A percentile compares a stretch with the other conserved stretches of the same genome.
Conservation (phyloP, 1,284 basidiomycete species). For the Marasmius tenuissimus region DNA sequence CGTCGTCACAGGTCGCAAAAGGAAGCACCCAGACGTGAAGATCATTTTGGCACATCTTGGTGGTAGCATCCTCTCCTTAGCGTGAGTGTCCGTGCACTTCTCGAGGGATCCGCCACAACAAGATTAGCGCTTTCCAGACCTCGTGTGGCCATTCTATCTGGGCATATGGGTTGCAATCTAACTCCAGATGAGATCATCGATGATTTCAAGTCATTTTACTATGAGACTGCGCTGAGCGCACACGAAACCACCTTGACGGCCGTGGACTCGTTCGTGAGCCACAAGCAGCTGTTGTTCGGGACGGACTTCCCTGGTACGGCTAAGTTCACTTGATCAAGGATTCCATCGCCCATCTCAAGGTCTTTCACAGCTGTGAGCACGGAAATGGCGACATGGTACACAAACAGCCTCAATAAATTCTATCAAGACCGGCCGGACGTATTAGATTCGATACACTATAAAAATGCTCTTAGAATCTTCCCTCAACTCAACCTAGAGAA, state of each 20-base stretch:
- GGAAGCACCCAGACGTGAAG: constrained; percentile 54
- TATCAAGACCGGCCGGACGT: constrained; percentile 35
- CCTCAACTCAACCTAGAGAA: constrained; percentile 17
- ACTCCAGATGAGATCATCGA: constrained; percentile 58
- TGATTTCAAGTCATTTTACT: constrained; percentile 70
- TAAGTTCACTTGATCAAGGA: background rate
- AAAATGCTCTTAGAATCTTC: constrained; percentile 53
- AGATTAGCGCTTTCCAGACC: constrained; percentile 27
- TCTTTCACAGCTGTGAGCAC: constrained; percentile 51
- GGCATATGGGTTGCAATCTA: constrained; percentile 64
- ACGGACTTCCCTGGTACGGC: constrained; percentile 66
- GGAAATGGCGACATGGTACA: constrained; percentile 59
- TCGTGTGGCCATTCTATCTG: constrained; percentile 63
- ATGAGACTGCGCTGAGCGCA: constrained; percentile 65
- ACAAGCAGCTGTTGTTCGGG: constrained; percentile 59
- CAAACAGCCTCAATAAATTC: constrained; percentile 46
- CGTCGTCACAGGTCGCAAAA: constrained; percentile 67
- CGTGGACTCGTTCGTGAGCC: constrained; percentile 46
- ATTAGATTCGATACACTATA: constrained; percentile 39
- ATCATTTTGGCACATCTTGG: constrained; percentile 72
- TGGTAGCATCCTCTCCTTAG: constrained; percentile 59
- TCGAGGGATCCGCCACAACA: background rate
- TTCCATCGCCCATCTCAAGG: too few relatives aligned
- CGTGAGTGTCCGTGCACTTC: background rate
- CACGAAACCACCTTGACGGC: constrained; percentile 49